Percentiles rank a stretch among this genome's conserved stretches.
Evolutionary conservation across 2,329 filamentous ascomycete species (phyloP).

Genomic region (Onygenales sp.): DNA sequence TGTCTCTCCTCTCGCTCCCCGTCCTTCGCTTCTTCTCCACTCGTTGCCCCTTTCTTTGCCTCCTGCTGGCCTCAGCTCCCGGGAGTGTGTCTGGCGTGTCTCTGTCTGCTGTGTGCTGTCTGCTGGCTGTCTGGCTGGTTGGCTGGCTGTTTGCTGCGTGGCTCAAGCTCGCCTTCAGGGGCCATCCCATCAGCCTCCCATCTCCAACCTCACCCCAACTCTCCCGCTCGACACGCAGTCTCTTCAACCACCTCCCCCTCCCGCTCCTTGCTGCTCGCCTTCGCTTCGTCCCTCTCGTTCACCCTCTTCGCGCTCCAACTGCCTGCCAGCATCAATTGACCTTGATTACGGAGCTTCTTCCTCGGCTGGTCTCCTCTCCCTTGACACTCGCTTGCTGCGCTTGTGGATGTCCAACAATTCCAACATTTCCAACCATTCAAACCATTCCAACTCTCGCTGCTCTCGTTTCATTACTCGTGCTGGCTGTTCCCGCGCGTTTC

Average conservation of each 20-base stretch:
- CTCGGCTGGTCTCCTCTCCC: constrained; percentile 4
- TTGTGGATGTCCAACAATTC: constrained; percentile 14
- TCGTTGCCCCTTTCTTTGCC: background rate
- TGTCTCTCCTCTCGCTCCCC: constrained; percentile 6
- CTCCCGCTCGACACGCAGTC: background rate
- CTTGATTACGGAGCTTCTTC: constrained; percentile 1
- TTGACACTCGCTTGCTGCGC: constrained; percentile 17
- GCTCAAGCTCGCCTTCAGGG: background rate
- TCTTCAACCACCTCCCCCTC: constrained; percentile 11
- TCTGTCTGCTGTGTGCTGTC: no score
- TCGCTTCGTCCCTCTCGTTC: constrained; percentile 2
- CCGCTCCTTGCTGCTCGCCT: constrained; percentile 15
- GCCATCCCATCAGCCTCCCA: constrained; percentile 1
- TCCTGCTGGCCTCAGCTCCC: background rate
- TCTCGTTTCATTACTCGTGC: background rate
- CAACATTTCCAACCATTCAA: background rate
- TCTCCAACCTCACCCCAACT: background rate
- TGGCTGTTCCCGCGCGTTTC: background rate
- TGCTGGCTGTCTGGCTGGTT: background rate
- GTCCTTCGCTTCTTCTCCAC: constrained; percentile 4
- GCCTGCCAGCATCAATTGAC: background rate
- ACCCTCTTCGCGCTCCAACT: constrained; percentile 4
- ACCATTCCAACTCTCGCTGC: background rate
- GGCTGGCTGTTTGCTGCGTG: background rate
- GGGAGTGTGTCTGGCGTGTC: background rate